A percentile compares a stretch with the other conserved stretches of the same genome.
Conservation (phyloP, 345 rosid species). For the Boechera retrofracta region DNA sequence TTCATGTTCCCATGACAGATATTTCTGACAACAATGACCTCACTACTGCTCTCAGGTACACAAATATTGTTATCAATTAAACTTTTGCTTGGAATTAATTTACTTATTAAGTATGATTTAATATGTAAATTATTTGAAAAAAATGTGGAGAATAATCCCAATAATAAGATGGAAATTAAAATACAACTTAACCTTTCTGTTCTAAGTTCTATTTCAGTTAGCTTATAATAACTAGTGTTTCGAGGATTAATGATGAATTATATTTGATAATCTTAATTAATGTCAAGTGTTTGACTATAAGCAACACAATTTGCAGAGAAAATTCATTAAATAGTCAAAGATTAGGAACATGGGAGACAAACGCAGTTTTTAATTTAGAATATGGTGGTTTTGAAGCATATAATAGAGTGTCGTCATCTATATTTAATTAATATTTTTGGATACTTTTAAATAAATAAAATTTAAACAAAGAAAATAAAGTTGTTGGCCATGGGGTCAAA, state of each 20-base stretch:
- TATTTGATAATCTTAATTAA: constrained; percentile 10
- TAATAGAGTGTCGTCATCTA: constrained; percentile 25
- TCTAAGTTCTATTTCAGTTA: background rate
- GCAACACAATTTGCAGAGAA: constrained; percentile 3
- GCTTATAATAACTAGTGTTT: constrained; percentile 7
- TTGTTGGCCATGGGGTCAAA: constrained; percentile 37
- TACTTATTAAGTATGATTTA: background rate
- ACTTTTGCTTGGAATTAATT: background rate
- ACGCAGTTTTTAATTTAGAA: constrained; percentile 4
- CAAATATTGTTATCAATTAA: background rate
- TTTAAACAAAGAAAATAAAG: constrained; percentile 2
- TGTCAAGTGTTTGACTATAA: constrained; percentile 28
- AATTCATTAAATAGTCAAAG: background rate
- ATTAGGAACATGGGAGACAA: constrained; percentile 43
- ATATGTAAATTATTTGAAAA: background rate
- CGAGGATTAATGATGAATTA: background rate
- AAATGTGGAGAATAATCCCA: constrained; percentile 3
- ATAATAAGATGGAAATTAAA: background rate
- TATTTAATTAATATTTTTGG: constrained; percentile 8
- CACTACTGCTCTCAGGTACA: constrained; percentile 56
- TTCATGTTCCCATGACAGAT: constrained; percentile 84
- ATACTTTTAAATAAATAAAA: background rate
- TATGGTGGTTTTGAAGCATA: constrained; percentile 28
- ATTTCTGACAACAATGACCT: constrained; percentile 49
- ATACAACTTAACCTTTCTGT: background rate